Conservation (phyloP, 768 basidiomycete genomes). For the Rhodotorula paludigena region DNA sequence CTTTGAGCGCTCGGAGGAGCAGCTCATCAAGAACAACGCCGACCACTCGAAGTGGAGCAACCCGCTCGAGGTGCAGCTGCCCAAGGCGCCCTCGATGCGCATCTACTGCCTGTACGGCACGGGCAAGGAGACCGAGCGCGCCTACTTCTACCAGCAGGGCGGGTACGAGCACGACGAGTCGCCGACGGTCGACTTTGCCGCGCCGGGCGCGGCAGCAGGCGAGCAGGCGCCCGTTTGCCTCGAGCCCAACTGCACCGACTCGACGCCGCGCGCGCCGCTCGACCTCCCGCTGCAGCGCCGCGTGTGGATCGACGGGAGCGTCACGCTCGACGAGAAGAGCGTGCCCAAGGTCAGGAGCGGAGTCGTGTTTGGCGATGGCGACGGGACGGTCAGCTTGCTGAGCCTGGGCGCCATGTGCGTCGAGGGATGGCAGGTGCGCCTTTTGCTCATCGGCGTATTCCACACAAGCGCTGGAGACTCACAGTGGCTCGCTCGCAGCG, state of each 20-base stretch:
- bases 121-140: conserved; percentile 68
- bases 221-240: conserved; percentile 46
- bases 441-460: background rate
- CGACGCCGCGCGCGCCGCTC: conserved; percentile 50
- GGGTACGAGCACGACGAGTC: conserved; percentile 64
- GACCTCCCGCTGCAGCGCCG: conserved; percentile 58
- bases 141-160: conserved; percentile 42
- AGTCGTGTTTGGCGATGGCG: conserved; percentile 88
- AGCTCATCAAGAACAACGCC: conserved; percentile 61
- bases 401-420: conserved; percentile 94
- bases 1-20: conserved; percentile 68
- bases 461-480: background rate
- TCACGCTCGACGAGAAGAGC: conserved; percentile 55
- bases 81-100: conserved; percentile 83
- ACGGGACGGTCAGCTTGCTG: conserved; percentile 81
- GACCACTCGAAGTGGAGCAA: conserved; percentile 89
- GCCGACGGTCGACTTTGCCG: conserved; percentile 25
- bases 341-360: conserved; percentile 51
- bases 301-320: conserved; percentile 80
- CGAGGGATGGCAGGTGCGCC: conserved; percentile 72
- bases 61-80: conserved; percentile 55
- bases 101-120: conserved; percentile 88
- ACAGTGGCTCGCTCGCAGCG: conserved; percentile 43
- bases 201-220: background rate
- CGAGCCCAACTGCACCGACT: conserved; percentile 52